Conservation (phyloP, 2,329 filamentous ascomycete genomes). For the Aspergillus awamori region DNA sequence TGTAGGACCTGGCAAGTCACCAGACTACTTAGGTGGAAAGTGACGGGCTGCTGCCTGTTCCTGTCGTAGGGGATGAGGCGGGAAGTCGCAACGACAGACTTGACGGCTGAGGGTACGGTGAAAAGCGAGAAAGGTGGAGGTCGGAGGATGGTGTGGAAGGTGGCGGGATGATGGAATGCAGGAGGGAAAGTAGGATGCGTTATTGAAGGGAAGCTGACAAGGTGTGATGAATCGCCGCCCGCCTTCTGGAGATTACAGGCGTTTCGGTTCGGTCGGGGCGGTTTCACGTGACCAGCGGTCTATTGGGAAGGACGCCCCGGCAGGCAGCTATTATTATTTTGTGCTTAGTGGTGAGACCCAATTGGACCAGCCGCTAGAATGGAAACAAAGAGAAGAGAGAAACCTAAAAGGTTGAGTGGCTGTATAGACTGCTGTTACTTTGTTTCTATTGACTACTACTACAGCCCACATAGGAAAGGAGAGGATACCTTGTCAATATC, state of each 20-base stretch:
- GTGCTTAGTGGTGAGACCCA: conserved; percentile 10
- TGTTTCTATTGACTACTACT: not conserved
- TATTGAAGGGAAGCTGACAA: conserved; percentile 28
- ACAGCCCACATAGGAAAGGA: not conserved
- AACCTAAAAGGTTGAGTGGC: not conserved
- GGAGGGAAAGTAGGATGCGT: conserved; percentile 9
- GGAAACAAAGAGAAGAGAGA: conserved; percentile 26
- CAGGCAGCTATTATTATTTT: conserved; percentile 21
- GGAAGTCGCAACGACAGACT: conserved; percentile 10
- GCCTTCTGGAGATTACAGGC: conserved; percentile 28
- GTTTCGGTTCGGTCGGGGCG: conserved; percentile 30
- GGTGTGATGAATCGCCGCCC: conserved; percentile 29
- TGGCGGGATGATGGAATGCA: conserved; percentile 12
- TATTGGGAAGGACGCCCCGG: conserved; percentile 17
- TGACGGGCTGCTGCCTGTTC: conserved; percentile 17
- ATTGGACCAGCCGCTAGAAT: conserved; percentile 15
- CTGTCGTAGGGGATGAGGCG: conserved; percentile 14
- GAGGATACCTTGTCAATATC: not conserved
- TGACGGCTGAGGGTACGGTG: not conserved
- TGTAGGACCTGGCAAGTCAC: conserved; percentile 22
- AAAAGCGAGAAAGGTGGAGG: conserved; percentile 1
- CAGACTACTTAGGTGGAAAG: conserved; percentile 20
- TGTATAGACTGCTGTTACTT: not conserved
- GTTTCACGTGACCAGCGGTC: conserved; percentile 24
- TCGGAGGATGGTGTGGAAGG: conserved; percentile 5